Evolutionary conservation across 257 asterid genomes (phyloP), one percentile per base, ranked within the genome.

Genomic region (Phtheirospermum japonicum): DNA sequence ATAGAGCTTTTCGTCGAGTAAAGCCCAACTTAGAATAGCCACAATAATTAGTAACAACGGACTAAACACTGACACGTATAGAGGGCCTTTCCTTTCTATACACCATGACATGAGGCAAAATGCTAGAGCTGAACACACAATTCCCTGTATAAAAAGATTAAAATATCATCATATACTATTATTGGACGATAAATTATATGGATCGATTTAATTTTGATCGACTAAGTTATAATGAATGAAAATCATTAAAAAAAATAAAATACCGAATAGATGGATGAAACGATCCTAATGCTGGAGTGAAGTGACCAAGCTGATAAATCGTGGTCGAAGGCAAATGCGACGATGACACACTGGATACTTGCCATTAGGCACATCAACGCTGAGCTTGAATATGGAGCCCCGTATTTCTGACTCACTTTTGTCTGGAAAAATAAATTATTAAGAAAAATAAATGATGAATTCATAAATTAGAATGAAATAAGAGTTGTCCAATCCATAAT

Each of bases 1-100:
- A 55, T 75, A 82, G 33, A 85, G 73, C 71, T 80, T 78, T 72
- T 92, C 98, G n/a, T 70, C 71, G 5, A 92, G 90, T 26, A 92
- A 57, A 56, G 82, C 86, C 97, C 99, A 92, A 6, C 97, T 92
- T 63, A 92, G 83, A 33, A 83, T 59, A 7, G 99, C 96, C 64
- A 86, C 95, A 26, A 92, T 80, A 9, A 92, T 88, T 0, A 92
- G 95, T 33, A 84, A 71, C 85, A 86, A 73, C 0, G 99, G 99
- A 69, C 85, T 86, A 76, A 92, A 92, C 39, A 92, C 93, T 1
- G 95, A 84, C 5, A 89, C 97, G 7, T 86, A 89, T 0, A 89
- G 69, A 26, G 95, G 97, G 9, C 97, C 95, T 75, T 82, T 89
- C 73, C 77, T 86, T 69, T 78, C 82, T 16, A 86, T 73, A 40